Evolutionary conservation across 2,329 filamentous ascomycete species (phyloP).

Genomic region (Didymella pomorum): DNA sequence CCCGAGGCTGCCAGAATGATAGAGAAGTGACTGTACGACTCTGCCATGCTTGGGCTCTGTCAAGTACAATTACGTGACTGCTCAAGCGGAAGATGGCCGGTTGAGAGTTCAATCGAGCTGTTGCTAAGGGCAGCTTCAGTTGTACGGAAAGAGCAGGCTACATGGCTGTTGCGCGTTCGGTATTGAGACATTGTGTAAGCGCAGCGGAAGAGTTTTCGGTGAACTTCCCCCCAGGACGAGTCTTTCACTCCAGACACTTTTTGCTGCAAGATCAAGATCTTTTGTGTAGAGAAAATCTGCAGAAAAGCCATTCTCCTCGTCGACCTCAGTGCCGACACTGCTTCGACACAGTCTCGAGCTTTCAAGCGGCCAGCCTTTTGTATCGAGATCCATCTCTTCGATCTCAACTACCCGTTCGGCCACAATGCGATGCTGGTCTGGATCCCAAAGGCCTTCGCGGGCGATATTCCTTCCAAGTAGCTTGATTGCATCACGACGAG

Average conservation of each 20-base stretch:
- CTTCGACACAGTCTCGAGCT: constrained; percentile 26
- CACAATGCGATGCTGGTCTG: constrained; percentile 25
- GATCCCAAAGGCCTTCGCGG: constrained; percentile 34
- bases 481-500: constrained; percentile 28
- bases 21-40: neutral
- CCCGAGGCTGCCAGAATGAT: neutral
- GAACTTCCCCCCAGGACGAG: neutral
- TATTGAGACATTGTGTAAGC: neutral
- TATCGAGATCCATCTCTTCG: constrained; percentile 32
- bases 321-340: constrained; percentile 29
- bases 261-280: neutral
- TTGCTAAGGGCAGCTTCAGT: neutral
- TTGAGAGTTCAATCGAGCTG: neutral
- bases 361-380: constrained; percentile 29
- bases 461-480: constrained; percentile 25
- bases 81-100: neutral
- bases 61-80: neutral
- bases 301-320: constrained; percentile 27
- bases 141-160: neutral
- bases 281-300: constrained; percentile 16
- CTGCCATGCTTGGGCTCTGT: neutral
- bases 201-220: neutral
- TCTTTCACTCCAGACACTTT: constrained; percentile 7
- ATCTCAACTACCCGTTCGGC: constrained; percentile 33
- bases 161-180: neutral